Conservation (phyloP, 768 basidiomycete species). For the Pholiota microspora region DNA sequence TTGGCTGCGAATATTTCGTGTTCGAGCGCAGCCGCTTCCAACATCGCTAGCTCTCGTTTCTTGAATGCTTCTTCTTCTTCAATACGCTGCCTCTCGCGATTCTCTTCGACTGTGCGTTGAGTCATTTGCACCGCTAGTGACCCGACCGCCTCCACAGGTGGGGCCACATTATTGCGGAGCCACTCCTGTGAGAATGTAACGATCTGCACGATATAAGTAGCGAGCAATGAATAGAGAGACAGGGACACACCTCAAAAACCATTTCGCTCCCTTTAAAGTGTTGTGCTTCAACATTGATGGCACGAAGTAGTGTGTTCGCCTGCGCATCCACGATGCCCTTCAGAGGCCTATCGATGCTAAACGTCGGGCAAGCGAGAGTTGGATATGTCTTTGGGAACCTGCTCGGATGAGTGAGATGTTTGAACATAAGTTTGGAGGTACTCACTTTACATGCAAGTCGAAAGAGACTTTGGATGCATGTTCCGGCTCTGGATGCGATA, state of each 20-base stretch:
- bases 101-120: slow-evolving; percentile 63
- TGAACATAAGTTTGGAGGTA: slow-evolving; percentile 9
- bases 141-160: slow-evolving; percentile 56
- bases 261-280: slow-evolving; percentile 67
- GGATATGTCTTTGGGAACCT: slow-evolving; percentile 87
- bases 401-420: slow-evolving; percentile 6
- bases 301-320: slow-evolving; percentile 52
- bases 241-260: slow-evolving; percentile 65
- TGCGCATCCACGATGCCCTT: slow-evolving; percentile 59
- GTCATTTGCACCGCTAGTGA: slow-evolving; percentile 82
- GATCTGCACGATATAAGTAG: slow-evolving; percentile 39
- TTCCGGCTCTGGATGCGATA: slow-evolving; percentile 60
- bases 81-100: slow-evolving; percentile 46
- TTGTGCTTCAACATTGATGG: slow-evolving; percentile 66
- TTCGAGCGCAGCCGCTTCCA: slow-evolving; percentile 7
- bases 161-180: slow-evolving; percentile 51
- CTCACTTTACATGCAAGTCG: slow-evolving; percentile 70
- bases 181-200: slow-evolving; percentile 70
- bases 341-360: slow-evolving; percentile 65
- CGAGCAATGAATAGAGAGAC: not conserved
- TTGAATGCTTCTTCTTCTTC: slow-evolving; percentile 55
- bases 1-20: slow-evolving; percentile 29
- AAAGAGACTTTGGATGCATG: slow-evolving; percentile 60
- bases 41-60: slow-evolving; percentile 38
- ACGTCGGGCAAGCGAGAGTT: slow-evolving; percentile 62